Evolutionary conservation across 345 rosid species (phyloP).

Genomic region (Eucalyptus camaldulensis): DNA sequence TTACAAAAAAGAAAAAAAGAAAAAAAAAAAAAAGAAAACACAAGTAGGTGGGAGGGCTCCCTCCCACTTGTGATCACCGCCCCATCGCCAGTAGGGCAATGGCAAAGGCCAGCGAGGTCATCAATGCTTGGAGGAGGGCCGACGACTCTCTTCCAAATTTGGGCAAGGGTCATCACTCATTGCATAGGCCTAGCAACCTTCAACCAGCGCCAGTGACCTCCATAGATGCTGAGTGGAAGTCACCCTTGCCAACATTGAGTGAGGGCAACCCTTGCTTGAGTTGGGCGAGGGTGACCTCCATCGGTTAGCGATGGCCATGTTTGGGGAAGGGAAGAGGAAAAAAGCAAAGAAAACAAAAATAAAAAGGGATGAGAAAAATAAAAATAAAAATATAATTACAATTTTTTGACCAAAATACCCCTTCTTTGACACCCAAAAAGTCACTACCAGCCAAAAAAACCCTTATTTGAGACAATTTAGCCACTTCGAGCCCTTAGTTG

Average conservation of each 20-base stretch:
- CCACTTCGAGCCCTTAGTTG: rapidly evolving
- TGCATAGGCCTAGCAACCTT: rapidly evolving
- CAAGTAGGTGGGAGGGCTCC: too few species aligned
- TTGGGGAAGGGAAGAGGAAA: too few species aligned
- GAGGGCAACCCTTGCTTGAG: too few species aligned
- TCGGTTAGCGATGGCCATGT: rapidly evolving
- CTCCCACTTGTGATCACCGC: rapidly evolving
- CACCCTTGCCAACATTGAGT: rapidly evolving
- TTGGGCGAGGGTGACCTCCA: too few species aligned
- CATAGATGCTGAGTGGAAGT: rapidly evolving
- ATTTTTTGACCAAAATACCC: too few species aligned
- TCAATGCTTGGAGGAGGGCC: rapidly evolving
- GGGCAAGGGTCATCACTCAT: rapidly evolving
- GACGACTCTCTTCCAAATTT: too few species aligned
- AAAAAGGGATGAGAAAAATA: too few species aligned
- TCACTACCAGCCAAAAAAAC: rapidly evolving
- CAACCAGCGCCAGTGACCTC: rapidly evolving
- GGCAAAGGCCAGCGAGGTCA: rapidly evolving
- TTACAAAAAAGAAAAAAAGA: too few species aligned
- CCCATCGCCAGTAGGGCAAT: rapidly evolving
- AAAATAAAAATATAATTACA: rapidly evolving
- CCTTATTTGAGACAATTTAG: too few species aligned
- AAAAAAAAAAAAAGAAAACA: rapidly evolving
- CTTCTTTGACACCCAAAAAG: rapidly evolving
- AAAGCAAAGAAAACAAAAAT: too few species aligned